Conservation (phyloP, 257 asterid species). For the Schizonepeta tenuifolia region DNA sequence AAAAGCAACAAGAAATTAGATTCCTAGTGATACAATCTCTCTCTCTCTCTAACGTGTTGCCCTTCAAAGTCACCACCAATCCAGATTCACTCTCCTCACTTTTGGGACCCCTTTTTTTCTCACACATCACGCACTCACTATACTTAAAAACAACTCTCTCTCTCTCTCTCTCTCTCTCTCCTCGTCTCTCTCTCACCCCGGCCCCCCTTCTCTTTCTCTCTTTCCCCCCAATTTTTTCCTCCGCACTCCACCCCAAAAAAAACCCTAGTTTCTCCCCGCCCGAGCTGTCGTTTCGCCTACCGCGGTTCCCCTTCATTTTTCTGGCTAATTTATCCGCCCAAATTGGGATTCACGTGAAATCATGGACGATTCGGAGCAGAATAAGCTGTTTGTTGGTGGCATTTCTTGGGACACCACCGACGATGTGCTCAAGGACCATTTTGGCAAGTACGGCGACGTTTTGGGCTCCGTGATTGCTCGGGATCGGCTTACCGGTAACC, state of each 20-base stretch:
- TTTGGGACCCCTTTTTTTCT: conserved; percentile 36
- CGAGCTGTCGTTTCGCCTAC: conserved; percentile 24
- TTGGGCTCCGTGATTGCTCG: conserved; percentile 56
- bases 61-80: conserved; percentile 12
- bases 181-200: neutral
- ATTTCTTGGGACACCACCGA: conserved; percentile 90
- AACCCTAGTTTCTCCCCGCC: conserved; percentile 42
- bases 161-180: neutral
- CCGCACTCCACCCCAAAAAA: conserved; percentile 18
- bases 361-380: conserved; percentile 78
- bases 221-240: conserved; percentile 40
- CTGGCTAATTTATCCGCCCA: conserved; percentile 22
- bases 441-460: conserved; percentile 71
- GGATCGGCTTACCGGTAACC: conserved; percentile 63
- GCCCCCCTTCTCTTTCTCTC: conserved; percentile 21
- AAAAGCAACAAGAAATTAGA: conserved; percentile 3
- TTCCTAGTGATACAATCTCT: neutral
- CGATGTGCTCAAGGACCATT: conserved; percentile 61
- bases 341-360: conserved; percentile 18
- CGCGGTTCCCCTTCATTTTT: neutral
- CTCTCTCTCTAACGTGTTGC: conserved; percentile 19
- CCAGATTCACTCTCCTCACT: conserved; percentile 43
- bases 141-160: neutral
- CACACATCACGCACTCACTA: conserved; percentile 2
- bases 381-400: conserved; percentile 90